A percentile compares a stretch with the other conserved stretches of the same genome.
Conservation (phyloP, 371 early-diverging fungal species). For the Mucor mucedo region DNA sequence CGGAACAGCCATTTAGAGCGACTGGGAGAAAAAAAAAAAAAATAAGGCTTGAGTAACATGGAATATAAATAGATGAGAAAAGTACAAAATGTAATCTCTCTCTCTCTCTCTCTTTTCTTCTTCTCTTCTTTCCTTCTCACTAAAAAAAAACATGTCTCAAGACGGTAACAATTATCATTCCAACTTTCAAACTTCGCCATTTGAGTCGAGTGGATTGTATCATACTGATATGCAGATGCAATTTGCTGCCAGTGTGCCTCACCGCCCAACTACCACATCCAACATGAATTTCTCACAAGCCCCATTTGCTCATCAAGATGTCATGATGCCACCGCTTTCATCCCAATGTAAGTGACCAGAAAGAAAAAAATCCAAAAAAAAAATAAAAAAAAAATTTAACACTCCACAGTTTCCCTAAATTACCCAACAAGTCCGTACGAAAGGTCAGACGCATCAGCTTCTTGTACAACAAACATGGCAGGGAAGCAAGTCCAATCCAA, state of each 20-base stretch:
- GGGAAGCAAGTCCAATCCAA: constrained; percentile 38
- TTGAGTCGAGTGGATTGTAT: constrained; percentile 13
- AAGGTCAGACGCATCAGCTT: constrained; percentile 10
- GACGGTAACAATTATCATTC: constrained; percentile 9
- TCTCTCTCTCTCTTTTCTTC: constrained; percentile 5
- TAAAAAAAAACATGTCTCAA: constrained; percentile 22
- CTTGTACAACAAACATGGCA: background rate
- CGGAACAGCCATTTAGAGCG: background rate
- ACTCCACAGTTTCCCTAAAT: constrained; percentile 10
- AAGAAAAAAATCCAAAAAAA: too few species aligned
- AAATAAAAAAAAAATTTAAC: background rate
- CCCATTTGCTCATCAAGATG: constrained; percentile 13
- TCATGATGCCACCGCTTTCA: constrained; percentile 5
- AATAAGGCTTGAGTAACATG: constrained; percentile 8
- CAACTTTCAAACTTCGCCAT: constrained; percentile 15
- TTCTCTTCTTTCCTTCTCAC: background rate
- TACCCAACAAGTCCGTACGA: constrained; percentile 25
- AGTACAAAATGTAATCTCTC: background rate
- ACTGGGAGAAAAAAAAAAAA: constrained; percentile 3
- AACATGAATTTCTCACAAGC: background rate
- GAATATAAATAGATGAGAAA: constrained; percentile 3
- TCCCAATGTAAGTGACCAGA: constrained; percentile 16
- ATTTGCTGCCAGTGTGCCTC: constrained; percentile 36
- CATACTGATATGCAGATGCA: constrained; percentile 25
- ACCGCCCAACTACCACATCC: constrained; percentile 8